Percentiles rank a stretch among this genome's conserved stretches.
Conservation (phyloP, 2,329 filamentous ascomycete genomes). For the Teratosphaeria viscida region DNA sequence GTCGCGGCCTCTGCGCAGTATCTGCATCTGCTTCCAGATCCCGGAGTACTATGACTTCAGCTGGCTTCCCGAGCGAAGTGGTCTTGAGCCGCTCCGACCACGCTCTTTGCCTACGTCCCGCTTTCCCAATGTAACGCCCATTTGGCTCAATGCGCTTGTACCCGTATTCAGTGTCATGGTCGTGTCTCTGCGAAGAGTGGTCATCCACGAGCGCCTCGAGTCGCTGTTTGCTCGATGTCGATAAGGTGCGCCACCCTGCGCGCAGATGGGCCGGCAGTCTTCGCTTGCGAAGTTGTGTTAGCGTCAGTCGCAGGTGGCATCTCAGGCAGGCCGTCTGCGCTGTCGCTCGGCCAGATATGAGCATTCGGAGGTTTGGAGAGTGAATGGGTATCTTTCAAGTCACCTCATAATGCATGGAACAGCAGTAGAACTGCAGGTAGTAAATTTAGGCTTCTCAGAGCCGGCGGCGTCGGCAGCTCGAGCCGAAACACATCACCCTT, state of each 20-base stretch:
- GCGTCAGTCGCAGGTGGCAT: constrained; percentile 1
- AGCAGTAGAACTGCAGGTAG: neutral
- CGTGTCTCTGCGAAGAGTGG: neutral
- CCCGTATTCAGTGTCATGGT: neutral
- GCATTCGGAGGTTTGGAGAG: neutral
- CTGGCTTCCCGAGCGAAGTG: constrained; percentile 16
- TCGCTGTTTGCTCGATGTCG: neutral
- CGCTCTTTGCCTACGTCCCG: constrained; percentile 17
- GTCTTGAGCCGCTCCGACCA: constrained; percentile 12
- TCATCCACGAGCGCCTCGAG: neutral
- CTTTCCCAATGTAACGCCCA: constrained; percentile 17
- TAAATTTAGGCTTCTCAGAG: neutral
- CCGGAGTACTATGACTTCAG: constrained; percentile 10
- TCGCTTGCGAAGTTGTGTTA: neutral
- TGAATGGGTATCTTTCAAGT: neutral
- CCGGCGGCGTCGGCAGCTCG: neutral
- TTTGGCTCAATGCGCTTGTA: constrained; percentile 7
- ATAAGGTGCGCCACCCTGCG: neutral
- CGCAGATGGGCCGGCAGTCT: neutral
- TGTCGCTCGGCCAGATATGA: neutral
- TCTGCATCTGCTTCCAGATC: constrained; percentile 1
- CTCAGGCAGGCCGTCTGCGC: neutral
- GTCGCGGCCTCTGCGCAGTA: neutral
- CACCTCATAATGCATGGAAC: neutral
- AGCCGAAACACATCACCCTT: neutral